Evolutionary conservation across 306 rosid species (phyloP).

Genomic region (Corylus americana): DNA sequence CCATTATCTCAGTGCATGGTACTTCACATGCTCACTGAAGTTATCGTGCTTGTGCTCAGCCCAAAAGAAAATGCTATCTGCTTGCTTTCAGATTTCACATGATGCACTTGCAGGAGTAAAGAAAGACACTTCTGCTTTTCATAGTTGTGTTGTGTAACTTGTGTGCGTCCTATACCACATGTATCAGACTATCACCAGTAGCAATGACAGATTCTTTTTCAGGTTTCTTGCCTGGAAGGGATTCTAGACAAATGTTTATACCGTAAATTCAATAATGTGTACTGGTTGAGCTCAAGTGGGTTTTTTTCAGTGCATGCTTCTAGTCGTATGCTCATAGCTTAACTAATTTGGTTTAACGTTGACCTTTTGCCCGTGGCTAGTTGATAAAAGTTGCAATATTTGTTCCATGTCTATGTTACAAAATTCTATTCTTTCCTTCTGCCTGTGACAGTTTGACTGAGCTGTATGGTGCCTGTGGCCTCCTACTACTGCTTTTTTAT

Average conservation of each 20-base stretch:
- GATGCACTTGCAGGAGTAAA: background rate
- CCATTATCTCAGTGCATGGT: background rate
- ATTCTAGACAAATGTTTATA: background rate
- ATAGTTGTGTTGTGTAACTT: background rate
- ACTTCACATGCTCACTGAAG: constrained; percentile 1
- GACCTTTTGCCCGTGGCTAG: background rate
- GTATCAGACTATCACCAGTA: background rate
- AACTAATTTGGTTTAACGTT: background rate
- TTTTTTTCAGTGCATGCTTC: background rate
- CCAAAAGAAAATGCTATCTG: background rate
- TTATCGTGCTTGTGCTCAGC: background rate
- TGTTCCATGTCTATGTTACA: background rate
- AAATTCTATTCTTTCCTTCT: constrained; percentile 2
- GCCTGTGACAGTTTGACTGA: constrained; percentile 1
- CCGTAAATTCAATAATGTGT: background rate
- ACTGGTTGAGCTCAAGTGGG: background rate
- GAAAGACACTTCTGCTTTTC: background rate
- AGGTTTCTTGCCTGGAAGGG: background rate
- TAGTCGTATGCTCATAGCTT: background rate
- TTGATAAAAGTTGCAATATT: background rate
- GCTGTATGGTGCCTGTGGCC: background rate
- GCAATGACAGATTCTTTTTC: background rate
- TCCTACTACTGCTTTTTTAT: background rate
- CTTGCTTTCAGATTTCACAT: background rate
- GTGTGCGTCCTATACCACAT: background rate